Percentiles rank a stretch among this genome's conserved stretches.
Evolutionary conservation across 371 early-diverging fungal species (phyloP).

Genomic region (Mortierella polycephala): DNA sequence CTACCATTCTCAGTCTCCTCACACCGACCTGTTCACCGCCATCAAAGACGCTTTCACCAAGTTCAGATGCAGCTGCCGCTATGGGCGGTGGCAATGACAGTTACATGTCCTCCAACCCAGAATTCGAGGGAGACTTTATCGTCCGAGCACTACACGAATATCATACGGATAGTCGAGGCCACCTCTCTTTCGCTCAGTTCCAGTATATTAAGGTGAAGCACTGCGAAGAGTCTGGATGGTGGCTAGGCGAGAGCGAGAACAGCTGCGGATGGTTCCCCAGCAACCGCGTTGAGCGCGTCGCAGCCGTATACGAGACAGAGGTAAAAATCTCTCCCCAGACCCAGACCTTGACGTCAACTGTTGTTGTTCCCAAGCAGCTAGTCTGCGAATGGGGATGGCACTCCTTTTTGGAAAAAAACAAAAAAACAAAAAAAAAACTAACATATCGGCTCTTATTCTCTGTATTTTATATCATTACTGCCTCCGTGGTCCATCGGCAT

Average conservation of each 20-base stretch:
- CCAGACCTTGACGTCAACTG: background rate
- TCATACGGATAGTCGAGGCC: conserved; percentile 32
- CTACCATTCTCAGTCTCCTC: background rate
- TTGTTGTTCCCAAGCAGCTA: too few relatives aligned
- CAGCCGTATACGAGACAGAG: conserved; percentile 35
- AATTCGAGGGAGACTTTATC: conserved; percentile 29
- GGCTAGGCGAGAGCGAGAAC: conserved; percentile 46
- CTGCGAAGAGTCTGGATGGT: conserved; percentile 52
- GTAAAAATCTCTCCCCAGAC: too few relatives aligned
- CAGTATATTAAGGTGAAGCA: conserved; percentile 44
- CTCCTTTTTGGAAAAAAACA: too few relatives aligned
- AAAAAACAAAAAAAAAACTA: too few relatives aligned
- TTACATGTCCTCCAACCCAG: conserved; percentile 12
- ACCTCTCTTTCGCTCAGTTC: conserved; percentile 37
- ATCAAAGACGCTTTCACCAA: conserved; percentile 14
- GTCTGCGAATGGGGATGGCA: too few relatives aligned
- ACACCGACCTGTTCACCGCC: conserved; percentile 1
- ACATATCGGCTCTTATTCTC: too few relatives aligned
- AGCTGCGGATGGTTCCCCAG: conserved; percentile 49
- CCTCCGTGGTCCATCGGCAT: too few relatives aligned
- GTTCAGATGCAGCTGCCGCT: conserved; percentile 36
- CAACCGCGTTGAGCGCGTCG: conserved; percentile 44
- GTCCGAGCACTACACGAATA: conserved; percentile 49
- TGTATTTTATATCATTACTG: too few relatives aligned
- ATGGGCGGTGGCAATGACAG: conserved; percentile 27